Conservation (phyloP, 164 flowering plant species). For the Tinospora cordifolia region DNA sequence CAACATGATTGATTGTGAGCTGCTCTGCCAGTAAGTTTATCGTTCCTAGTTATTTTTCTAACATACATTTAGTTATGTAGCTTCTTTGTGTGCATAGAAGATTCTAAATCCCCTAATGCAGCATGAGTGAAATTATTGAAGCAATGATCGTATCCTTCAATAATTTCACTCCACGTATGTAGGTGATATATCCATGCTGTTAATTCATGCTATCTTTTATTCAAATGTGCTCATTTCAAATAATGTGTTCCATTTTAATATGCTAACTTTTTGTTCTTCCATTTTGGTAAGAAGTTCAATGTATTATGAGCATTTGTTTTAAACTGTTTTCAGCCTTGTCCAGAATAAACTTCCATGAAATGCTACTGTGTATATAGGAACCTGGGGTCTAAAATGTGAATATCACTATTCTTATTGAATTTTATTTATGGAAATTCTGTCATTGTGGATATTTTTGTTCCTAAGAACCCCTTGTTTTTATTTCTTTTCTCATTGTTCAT, state of each 20-base stretch:
- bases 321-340: too few species aligned
- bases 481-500: neutral
- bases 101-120: neutral
- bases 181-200: neutral
- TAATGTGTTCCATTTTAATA: neutral
- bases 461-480: neutral
- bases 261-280: too few species aligned
- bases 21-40: conserved; percentile 79
- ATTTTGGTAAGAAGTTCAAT: too few species aligned
- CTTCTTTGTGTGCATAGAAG: neutral
- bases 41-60: neutral
- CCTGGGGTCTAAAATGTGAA: too few species aligned
- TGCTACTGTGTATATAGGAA: too few species aligned
- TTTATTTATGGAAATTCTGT: too few species aligned
- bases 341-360: too few species aligned
- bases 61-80: neutral
- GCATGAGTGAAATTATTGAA: neutral
- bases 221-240: neutral
- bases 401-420: too few species aligned
- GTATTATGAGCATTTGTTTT: too few species aligned
- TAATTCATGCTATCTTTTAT: neutral
- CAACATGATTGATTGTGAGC: conserved; percentile 91
- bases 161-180: neutral
- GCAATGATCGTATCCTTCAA: neutral
- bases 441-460: too few species aligned